Conservation (phyloP, 139 green algal genomes). For the Axilococcus clingmanii region DNA sequence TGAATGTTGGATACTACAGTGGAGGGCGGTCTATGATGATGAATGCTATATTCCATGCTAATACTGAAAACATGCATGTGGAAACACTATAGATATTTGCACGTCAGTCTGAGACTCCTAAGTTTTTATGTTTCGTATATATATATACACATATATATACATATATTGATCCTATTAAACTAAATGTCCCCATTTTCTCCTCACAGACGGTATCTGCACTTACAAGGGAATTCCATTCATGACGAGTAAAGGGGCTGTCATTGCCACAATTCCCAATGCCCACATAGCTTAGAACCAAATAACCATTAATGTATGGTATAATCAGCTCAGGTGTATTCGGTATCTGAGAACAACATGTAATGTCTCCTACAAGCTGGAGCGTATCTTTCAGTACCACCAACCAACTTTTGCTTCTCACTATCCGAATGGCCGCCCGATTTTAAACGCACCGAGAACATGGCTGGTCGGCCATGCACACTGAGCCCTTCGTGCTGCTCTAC, state of each 20-base stretch:
- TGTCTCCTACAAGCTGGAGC: slow-evolving; percentile 65
- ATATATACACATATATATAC: slow-evolving; percentile 1
- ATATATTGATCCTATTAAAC: background rate
- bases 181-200: background rate
- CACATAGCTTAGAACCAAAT: slow-evolving; percentile 27
- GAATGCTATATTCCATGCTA: background rate
- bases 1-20: background rate
- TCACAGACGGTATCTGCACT: slow-evolving; percentile 42
- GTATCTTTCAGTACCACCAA: slow-evolving; percentile 77
- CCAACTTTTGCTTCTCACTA: slow-evolving; percentile 44
- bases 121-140: background rate
- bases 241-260: slow-evolving; percentile 57
- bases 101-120: slow-evolving; percentile 10
- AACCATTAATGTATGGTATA: no score
- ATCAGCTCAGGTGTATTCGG: no score
- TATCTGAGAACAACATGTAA: slow-evolving; percentile 33
- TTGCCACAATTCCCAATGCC: slow-evolving; percentile 39
- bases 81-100: slow-evolving; percentile 2
- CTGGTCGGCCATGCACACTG: background rate
- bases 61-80: slow-evolving; percentile 2
- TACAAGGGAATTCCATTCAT: slow-evolving; percentile 72
- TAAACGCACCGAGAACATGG: slow-evolving; percentile 64
- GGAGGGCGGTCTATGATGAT: background rate
- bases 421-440: slow-evolving; percentile 10
- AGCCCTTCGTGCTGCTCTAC: slow-evolving; percentile 8